Percentiles rank a stretch among this genome's conserved stretches.
phyloP scores from a whole-genome alignment of 2,329 filamentous ascomycete species.

The Knufia fluminis region DNA sequence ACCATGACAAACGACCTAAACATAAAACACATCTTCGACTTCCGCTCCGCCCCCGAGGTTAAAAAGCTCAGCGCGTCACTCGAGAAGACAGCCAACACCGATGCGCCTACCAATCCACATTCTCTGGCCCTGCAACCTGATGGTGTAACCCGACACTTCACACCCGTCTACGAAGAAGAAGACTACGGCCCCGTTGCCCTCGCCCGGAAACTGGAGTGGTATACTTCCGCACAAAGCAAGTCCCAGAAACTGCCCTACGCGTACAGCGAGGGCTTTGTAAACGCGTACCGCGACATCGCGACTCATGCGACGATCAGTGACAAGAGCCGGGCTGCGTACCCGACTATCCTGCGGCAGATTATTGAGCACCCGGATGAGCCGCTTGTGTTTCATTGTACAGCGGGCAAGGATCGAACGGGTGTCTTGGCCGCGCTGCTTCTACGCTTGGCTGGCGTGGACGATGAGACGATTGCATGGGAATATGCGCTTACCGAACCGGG shows the following conservation, averaged over 20 bases:
- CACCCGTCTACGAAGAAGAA: constrained; percentile 57
- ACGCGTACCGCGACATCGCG: constrained; percentile 59
- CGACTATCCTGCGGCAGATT: constrained; percentile 49
- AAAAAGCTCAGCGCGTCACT: constrained; percentile 13
- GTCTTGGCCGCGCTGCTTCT: constrained; percentile 59
- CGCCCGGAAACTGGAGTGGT: constrained; percentile 52
- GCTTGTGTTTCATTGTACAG: constrained; percentile 62
- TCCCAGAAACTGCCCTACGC: background rate
- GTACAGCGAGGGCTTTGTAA: constrained; percentile 48
- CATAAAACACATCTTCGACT: constrained; percentile 51
- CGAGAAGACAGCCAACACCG: constrained; percentile 13
- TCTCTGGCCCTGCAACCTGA: constrained; percentile 18
- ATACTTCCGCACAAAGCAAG: constrained; percentile 37
- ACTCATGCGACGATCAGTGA: constrained; percentile 47
- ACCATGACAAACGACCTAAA: constrained; percentile 55
- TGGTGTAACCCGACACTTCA: constrained; percentile 48
- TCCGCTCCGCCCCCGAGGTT: constrained; percentile 47
- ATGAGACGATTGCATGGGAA: constrained; percentile 54
- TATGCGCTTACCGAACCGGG: constrained; percentile 60
- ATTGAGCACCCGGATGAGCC: constrained; percentile 30
- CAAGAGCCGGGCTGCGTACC: constrained; percentile 33
- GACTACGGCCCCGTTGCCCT: constrained; percentile 52
- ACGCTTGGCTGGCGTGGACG: constrained; percentile 51
- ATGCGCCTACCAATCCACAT: constrained; percentile 11
- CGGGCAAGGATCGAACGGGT: constrained; percentile 69